Conservation (phyloP, 768 basidiomycete genomes). For the Trametes sanguinea region DNA sequence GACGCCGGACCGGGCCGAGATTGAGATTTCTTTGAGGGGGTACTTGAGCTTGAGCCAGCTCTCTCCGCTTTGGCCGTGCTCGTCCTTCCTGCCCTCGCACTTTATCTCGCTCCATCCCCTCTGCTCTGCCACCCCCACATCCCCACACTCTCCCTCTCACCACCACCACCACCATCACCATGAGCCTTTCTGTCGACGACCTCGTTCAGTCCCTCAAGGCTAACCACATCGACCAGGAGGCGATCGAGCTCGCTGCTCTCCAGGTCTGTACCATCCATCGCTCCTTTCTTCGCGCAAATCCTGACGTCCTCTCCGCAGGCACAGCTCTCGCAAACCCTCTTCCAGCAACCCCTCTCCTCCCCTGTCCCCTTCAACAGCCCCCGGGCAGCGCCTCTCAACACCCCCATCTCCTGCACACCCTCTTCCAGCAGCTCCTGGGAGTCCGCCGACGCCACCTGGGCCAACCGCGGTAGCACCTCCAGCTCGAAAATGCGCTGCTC, state of each 20-base stretch:
- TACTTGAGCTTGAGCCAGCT: constrained; percentile 6
- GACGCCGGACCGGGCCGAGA: constrained; percentile 21
- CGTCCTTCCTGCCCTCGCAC: constrained; percentile 3
- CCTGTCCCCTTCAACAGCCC: constrained; percentile 24
- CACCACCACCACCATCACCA: constrained; percentile 25
- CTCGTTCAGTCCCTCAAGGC: constrained; percentile 49
- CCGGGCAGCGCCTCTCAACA: constrained; percentile 28
- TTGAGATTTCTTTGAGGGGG: constrained; percentile 16
- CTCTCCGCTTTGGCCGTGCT: neutral
- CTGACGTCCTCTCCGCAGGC: constrained; percentile 33
- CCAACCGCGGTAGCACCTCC: constrained; percentile 4
- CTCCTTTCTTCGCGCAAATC: neutral
- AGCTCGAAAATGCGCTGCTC: constrained; percentile 25
- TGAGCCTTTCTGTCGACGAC: constrained; percentile 53
- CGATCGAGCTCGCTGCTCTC: constrained; percentile 49
- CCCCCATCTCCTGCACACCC: constrained; percentile 31
- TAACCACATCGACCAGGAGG: constrained; percentile 55
- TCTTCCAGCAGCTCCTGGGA: constrained; percentile 31
- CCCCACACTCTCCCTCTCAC: neutral
- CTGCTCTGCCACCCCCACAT: constrained; percentile 1
- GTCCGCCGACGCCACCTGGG: constrained; percentile 24
- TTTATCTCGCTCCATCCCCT: constrained; percentile 4
- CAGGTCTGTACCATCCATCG: constrained; percentile 39
- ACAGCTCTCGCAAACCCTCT: constrained; percentile 48
- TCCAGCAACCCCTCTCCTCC: constrained; percentile 34